phyloP scores from a whole-genome alignment of 495 filamentous ascomycete genomes.

The Aspergillus egyptiacus region DNA sequence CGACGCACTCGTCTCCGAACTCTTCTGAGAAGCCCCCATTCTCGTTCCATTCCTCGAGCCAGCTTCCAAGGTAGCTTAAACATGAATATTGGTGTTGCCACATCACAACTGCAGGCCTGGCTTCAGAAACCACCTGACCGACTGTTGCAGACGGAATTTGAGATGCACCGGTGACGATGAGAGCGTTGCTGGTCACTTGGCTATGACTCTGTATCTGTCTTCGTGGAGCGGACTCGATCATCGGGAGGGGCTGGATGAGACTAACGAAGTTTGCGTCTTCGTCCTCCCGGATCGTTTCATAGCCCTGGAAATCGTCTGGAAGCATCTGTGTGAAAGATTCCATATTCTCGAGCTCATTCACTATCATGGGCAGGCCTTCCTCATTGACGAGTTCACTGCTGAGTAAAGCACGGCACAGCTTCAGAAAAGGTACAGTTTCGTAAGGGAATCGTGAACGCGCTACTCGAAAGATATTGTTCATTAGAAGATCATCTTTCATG shows the following conservation, averaged over 20 bases:
- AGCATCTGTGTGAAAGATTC: constrained; percentile 68
- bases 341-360: constrained; percentile 54
- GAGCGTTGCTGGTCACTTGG: constrained; percentile 23
- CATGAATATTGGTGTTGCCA: constrained; percentile 73
- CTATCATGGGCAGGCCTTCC: constrained; percentile 44
- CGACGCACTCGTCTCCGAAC: constrained; percentile 44
- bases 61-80: constrained; percentile 67
- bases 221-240: constrained; percentile 27
- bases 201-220: constrained; percentile 19
- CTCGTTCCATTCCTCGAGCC: constrained; percentile 55
- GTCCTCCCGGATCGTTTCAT: constrained; percentile 72
- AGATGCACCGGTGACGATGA: constrained; percentile 37
- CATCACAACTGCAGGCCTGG: constrained; percentile 56
- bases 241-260: constrained; percentile 36
- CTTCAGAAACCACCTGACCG: constrained; percentile 65
- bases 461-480: constrained; percentile 50
- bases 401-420: constrained; percentile 52
- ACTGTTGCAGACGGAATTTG: constrained; percentile 54
- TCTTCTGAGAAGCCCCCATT: constrained; percentile 31
- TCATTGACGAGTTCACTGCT: constrained; percentile 38
- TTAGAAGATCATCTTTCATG: constrained; percentile 48
- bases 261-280: constrained; percentile 64
- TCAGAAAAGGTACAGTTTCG: constrained; percentile 76
- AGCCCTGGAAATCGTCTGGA: constrained; percentile 58
- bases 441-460: constrained; percentile 76